These are phyloP conservation scores for Gracilariopsis chorda DNA, from an alignment of 23 red algal species.

Conservation along the genomic window DNA sequence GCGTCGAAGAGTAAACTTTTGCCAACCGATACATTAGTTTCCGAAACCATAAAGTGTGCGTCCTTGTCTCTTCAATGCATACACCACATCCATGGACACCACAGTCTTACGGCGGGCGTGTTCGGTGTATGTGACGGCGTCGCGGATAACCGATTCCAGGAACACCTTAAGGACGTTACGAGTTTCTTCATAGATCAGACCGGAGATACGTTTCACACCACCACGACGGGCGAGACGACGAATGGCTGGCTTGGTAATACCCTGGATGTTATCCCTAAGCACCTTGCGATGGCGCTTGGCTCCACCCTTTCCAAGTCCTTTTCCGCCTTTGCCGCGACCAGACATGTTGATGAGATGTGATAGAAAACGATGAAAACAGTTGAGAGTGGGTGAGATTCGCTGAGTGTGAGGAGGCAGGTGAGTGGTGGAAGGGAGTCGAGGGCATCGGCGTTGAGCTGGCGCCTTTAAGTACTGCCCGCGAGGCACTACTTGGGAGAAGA, in stretches of 20 bases:
- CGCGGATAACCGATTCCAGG: constrained; percentile 92
- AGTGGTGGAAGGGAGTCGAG: not conserved
- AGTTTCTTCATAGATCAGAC: constrained; percentile 99
- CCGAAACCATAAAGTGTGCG: constrained; percentile 99
- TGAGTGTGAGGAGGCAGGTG: not conserved
- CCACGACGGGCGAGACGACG: constrained; percentile 95
- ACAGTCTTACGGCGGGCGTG: constrained; percentile 99
- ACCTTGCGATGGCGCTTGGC: constrained; percentile 99
- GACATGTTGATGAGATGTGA: constrained; percentile 74
- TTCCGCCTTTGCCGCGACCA: constrained; percentile 98
- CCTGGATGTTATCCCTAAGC: constrained; percentile 99
- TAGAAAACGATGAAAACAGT: not conserved
- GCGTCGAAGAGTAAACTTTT: not conserved
- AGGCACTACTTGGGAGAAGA: too few species aligned
- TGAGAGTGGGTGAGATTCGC: not conserved
- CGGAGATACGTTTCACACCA: constrained; percentile 99
- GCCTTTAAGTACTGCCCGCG: too few species aligned
- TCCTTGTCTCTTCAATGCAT: constrained; percentile 98
- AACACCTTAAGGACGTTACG: constrained; percentile 99
- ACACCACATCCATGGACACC: constrained; percentile 97
- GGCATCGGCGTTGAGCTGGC: too few species aligned
- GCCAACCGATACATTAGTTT: constrained; percentile 6
- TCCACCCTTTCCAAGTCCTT: constrained; percentile 99
- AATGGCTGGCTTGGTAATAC: constrained; percentile 99
- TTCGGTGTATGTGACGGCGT: constrained; percentile 98